A percentile compares a stretch with the other conserved stretches of the same genome.
These are phyloP conservation scores for Diaporthe longicolla DNA, from an alignment of 2,329 filamentous ascomycete genomes.

Conservation along the genomic window DNA sequence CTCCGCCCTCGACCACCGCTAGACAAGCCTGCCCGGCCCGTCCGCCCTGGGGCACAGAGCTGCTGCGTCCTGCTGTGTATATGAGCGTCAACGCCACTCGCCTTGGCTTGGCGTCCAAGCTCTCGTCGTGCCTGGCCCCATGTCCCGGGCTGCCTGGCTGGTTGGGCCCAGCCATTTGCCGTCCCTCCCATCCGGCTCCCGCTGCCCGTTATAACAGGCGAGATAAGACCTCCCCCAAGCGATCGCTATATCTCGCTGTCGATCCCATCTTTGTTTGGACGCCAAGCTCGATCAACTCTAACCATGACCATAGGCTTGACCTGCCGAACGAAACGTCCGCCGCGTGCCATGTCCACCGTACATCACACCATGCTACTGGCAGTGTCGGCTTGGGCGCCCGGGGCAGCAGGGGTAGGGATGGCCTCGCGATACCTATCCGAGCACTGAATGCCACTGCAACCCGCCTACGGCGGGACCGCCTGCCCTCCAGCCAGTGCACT, in stretches of 20 bases:
- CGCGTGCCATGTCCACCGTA: conserved; percentile 1
- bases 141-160: neutral
- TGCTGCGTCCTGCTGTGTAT: neutral
- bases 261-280: conserved; percentile 40
- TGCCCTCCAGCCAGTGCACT: conserved; percentile 16
- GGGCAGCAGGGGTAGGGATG: conserved; percentile 19
- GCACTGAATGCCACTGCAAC: conserved; percentile 26
- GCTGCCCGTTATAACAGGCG: conserved; percentile 27
- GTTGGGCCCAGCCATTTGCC: conserved; percentile 20
- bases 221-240: conserved; percentile 35
- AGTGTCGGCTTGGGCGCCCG: conserved; percentile 30
- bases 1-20: neutral
- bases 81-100: conserved; percentile 22
- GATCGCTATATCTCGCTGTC: conserved; percentile 35
- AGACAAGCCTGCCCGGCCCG: neutral
- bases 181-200: conserved; percentile 24
- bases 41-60: neutral
- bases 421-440: conserved; percentile 24
- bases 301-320: conserved; percentile 28
- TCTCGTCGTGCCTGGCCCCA: conserved; percentile 5
- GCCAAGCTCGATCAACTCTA: conserved; percentile 39
- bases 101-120: conserved; percentile 28
- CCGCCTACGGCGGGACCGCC: conserved; percentile 8
- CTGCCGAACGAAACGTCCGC: conserved; percentile 27
- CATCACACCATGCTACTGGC: conserved; percentile 20